A percentile compares a stretch with the other conserved stretches of the same genome.
Evolutionary conservation across 306 rosid species (phyloP).

Genomic region (Vigna radiata): DNA sequence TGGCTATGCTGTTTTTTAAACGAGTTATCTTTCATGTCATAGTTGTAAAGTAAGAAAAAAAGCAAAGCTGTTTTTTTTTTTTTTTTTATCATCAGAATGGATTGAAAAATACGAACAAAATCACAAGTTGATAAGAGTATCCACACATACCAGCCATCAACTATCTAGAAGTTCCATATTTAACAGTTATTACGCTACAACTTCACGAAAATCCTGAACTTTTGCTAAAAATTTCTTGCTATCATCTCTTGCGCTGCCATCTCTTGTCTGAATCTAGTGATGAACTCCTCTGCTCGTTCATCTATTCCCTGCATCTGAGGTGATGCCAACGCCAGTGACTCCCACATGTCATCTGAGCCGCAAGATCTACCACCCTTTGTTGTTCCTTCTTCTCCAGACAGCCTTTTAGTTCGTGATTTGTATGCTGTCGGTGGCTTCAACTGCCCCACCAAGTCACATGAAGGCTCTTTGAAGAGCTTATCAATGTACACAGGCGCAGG

Average conservation of each 20-base stretch:
- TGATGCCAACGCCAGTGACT: constrained; percentile 67
- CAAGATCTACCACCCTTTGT: constrained; percentile 17
- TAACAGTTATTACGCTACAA: not conserved
- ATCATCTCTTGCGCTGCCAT: constrained; percentile 63
- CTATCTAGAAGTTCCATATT: not conserved
- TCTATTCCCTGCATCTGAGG: constrained; percentile 70
- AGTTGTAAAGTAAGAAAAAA: not conserved
- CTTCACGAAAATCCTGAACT: not conserved
- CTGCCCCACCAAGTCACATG: constrained; percentile 31
- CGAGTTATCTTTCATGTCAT: no score
- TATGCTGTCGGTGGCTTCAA: constrained; percentile 32
- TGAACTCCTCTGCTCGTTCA: constrained; percentile 76
- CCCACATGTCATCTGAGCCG: constrained; percentile 67
- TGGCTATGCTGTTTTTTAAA: no score
- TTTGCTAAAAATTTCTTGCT: constrained; percentile 43
- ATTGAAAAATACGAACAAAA: not conserved
- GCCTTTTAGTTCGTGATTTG: constrained; percentile 1
- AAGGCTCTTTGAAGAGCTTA: constrained; percentile 64
- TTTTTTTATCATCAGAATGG: not conserved
- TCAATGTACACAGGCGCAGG: constrained; percentile 63
- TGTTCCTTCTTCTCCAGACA: constrained; percentile 16
- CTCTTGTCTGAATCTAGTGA: constrained; percentile 59
- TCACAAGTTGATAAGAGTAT: not conserved
- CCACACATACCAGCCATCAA: not conserved
- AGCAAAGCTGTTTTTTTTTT: not conserved